Base-by-base conservation (phyloP, 768 basidiomycete species). In the Solioccasus polychromus region DNA sequence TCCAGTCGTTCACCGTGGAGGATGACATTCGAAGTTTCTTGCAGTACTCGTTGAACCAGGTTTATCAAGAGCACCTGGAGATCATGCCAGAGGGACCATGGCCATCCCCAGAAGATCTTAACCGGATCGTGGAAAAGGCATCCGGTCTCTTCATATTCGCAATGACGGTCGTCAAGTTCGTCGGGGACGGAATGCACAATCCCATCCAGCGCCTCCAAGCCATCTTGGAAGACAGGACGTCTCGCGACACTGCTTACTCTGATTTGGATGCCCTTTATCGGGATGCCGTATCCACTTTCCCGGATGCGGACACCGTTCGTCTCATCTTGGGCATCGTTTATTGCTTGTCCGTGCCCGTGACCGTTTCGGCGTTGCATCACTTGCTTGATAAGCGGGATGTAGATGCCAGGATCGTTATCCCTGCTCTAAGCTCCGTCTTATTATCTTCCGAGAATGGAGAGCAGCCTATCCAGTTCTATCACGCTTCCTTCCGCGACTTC, bases 131-230 rank as follows among this genome's bases (percentile, higher is more conserved):
- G 10, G 23, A 45, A 5, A 53, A 54, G 26, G 46, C 62, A 0
- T 48, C 51, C 0, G 57, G 62, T 1, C 50, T 63, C 9, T 66
- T 66, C 36, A 58, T 63, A 9, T 61, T 61, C 36, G 53, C 63
- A 2, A 29, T 62, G 19, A 61, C 64, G 1, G 57, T 64, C 6
- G 42, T 60, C 39, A 58, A 58, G 35, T 64, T 58, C 32, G 51
- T 64, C 8, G 59, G 52, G 18, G 48, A 47, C n/a, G 38, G 45
- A 19, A 41, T 54, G 3, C 52, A 60, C 35, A 49, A 57, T 38
- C 55, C 55, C 18, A n/a, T 42, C 17, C 15, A 38, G n/a, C 50
- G 55, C 22, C 50, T 57, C 20, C 49, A 52, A 42, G 44, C 39
- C 7, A 37, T 51, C 14, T 22, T 57, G 24, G 49, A 47, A 8